These are phyloP conservation scores for Rhodotorula toruloides DNA, from an alignment of 768 basidiomycete genomes.

Conservation along the genomic window DNA sequence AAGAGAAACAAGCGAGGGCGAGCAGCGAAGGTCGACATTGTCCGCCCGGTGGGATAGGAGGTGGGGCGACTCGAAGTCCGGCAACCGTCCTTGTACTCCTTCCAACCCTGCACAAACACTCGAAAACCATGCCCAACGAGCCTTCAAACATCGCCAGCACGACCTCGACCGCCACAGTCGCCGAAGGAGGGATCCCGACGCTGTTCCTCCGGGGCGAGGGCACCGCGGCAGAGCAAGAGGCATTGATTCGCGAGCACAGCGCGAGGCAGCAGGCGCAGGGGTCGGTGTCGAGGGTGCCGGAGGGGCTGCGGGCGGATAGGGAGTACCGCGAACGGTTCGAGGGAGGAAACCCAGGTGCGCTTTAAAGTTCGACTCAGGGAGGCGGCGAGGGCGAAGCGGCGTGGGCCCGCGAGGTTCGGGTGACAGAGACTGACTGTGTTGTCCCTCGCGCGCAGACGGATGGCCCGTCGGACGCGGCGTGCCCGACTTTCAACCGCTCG, in stretches of 20 bases:
- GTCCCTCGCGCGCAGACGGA: background rate
- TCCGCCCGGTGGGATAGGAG: background rate
- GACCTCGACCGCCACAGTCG: background rate
- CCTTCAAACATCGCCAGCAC: background rate
- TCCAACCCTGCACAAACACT: background rate
- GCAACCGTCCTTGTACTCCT: too few species aligned
- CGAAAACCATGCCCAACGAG: background rate
- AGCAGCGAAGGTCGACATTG: background rate
- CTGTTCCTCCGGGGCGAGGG: background rate
- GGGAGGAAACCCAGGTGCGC: background rate
- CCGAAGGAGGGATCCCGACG: background rate
- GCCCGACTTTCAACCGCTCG: background rate
- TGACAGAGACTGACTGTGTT: background rate
- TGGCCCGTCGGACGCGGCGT: slow-evolving; percentile 7
- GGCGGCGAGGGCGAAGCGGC: too few species aligned
- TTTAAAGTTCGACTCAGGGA: too few species aligned
- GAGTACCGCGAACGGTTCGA: background rate
- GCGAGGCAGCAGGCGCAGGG: background rate
- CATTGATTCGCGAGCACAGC: background rate
- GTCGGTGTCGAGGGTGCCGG: too few species aligned
- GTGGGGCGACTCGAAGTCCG: too few species aligned
- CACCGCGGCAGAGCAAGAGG: background rate
- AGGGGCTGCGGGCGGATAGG: background rate
- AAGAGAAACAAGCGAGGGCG: background rate
- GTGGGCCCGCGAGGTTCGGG: too few species aligned